Evolutionary conservation across 805 yeast genomes (phyloP), one percentile per base, ranked within the genome.

Genomic region (Sugiyamaella valdiviana): DNA sequence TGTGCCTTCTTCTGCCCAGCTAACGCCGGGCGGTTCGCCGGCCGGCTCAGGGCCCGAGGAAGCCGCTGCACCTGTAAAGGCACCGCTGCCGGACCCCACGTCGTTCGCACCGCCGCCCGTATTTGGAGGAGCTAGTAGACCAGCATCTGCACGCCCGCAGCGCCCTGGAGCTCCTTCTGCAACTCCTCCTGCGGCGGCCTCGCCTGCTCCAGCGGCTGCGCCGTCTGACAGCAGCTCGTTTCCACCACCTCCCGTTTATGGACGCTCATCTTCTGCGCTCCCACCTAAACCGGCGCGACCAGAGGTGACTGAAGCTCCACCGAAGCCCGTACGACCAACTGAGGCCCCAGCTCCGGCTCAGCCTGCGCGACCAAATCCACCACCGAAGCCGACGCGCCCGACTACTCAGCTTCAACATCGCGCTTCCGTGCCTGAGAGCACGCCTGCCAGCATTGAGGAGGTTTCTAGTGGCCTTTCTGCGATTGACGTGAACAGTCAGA

Each of bases 71-170:
- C 50, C 54, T 6, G 42, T 47, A 39, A 48, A 47, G 37, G 48
- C 57, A 6, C 55, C 58, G 0, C 35, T 57, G 20, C 57, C 59
- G 2, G 59, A 58, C 24, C 60, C 64, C 1, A 29, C 48, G 19
- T 39, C 58, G 6, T 61, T 59, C 45, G 57, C 63, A 2, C 62
- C 63, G 9, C 63, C 58, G 6, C 57, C 58, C 14, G 52, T 46
- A 12, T 48, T 39, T 29, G 57, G 54, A 2, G 38, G 51, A 12
- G 44, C 56, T 10, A 24, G 26, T 7, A 26, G 32, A 26, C 32
- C 32, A 6, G n/a, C 32, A 26, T n/a, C 32, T 10, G 32, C 14
- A n/a, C 32, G 32, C 32, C 29, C 44, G 14, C 35, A 26, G 35
- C 35, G 21, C 4, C 5, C 39, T 12, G 39, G 39, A 12, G 21